Base-by-base conservation (phyloP, 805 yeast species). In the Maudiozyma saulgeensis region DNA sequence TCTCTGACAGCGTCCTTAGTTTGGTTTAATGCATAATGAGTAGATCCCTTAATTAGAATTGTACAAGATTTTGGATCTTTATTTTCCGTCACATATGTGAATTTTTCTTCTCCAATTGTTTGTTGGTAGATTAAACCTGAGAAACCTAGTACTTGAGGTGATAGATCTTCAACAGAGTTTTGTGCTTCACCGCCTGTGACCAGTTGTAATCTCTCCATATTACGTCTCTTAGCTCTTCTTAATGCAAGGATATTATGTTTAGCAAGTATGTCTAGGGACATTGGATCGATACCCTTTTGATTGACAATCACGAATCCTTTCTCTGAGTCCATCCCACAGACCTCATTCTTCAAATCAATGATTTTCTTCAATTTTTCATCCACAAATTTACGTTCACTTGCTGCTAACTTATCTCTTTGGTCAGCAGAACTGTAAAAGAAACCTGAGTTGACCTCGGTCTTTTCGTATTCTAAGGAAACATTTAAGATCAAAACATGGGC, bases 281-380 rank as follows among this genome's bases (percentile, higher is more conserved):
- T 85, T 55, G 99, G 99, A 66, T 93, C 99, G 56, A 93, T 93
- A 61, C 99, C 99, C 75, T 93, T 93, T 71, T 93, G 99, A 71
- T 93, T 93, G 67, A 93, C 86, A 50, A 93, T 86, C 50, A 93
- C 98, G 69, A 93, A 93, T 2, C 91, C 87, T 60, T 82, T 75
- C 55, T 80, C 73, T 8, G 81, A 72, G 60, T 81, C 84, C 55
- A 81, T 72, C 19, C 84, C 88, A 68, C 96, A 89, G 46, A 93
- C 96, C 65, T 83, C 82, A 64, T 93, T 88, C 70, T 93, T 93
- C 68, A 93, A 79, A 56, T 88, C 98, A 48, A 93, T 82, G 60
- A 93, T 93, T 68, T 90, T 88, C 61, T 79, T 80, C 61, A 93
- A 78, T 69, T 93, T 93, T 53, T 86, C 95, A 69, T 93, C 97